Conservation (phyloP, 1,284 basidiomycete genomes). For the Trichosporon sp. region DNA sequence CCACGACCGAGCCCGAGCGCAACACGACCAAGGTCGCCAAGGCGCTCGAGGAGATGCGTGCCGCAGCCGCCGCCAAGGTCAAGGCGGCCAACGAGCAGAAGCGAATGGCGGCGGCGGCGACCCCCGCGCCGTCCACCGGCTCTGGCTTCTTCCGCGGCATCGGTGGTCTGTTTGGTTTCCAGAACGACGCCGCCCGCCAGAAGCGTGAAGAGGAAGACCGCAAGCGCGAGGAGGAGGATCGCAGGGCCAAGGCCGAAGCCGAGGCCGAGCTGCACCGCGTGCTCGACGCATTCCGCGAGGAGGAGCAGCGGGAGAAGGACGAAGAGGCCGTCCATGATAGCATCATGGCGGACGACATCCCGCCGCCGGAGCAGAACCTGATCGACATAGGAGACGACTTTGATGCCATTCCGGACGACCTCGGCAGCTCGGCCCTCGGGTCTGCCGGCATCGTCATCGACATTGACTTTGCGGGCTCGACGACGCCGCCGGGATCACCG, state of each 20-base stretch:
- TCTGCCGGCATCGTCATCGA: conserved; percentile 14
- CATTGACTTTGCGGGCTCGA: conserved; percentile 8
- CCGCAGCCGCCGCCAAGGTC: conserved; percentile 34
- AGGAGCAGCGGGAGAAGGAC: conserved; percentile 13
- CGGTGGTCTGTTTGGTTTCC: conserved; percentile 27
- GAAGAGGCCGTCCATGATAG: conserved; percentile 26
- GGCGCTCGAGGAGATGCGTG: conserved; percentile 40
- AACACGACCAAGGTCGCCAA: conserved; percentile 37
- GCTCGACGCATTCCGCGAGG: background rate
- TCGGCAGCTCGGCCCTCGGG: conserved; percentile 17
- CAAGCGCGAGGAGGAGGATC: conserved; percentile 19
- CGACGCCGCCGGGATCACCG: conserved; percentile 12
- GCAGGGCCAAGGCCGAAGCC: background rate
- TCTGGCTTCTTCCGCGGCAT: conserved; percentile 41
- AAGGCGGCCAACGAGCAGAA: conserved; percentile 28
- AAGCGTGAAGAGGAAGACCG: conserved; percentile 29
- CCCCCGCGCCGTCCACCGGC: conserved; percentile 23
- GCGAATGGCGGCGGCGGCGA: conserved; percentile 9
- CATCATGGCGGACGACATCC: conserved; percentile 9
- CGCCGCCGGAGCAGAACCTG: conserved; percentile 5
- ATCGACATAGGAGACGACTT: conserved; percentile 17
- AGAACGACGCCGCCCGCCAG: conserved; percentile 25
- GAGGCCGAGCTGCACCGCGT: background rate
- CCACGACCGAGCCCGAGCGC: background rate
- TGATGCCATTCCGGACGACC: conserved; percentile 15